These are phyloP conservation scores for Deinandra increscens DNA, from an alignment of 129 eudicot species.

Conservation along the genomic window DNA sequence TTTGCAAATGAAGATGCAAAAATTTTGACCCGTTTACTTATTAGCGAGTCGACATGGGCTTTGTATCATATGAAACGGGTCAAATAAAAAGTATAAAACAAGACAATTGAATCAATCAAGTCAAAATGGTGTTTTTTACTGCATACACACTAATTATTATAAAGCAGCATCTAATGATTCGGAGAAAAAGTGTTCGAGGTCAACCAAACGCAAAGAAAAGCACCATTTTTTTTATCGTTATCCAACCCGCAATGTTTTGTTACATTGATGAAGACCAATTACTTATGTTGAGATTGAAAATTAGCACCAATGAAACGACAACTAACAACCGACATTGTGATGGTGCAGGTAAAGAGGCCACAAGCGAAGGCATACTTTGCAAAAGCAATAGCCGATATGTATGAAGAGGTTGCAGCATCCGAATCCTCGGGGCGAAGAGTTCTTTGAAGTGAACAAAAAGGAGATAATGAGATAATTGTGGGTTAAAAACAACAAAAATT, in stretches of 20 bases:
- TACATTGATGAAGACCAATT: too few species aligned
- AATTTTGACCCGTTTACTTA: not conserved
- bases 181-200: not conserved
- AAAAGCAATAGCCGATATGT: conserved; percentile 61
- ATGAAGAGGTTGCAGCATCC: conserved; percentile 51
- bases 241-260: too few species aligned
- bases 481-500: not conserved
- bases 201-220: too few species aligned
- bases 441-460: conserved; percentile 19
- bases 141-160: not conserved
- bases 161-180: not conserved
- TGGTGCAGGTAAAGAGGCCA: conserved; percentile 62
- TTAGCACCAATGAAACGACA: not conserved
- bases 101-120: not conserved
- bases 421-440: conserved; percentile 39
- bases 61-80: not conserved
- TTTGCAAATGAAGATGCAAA: not conserved
- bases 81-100: not conserved
- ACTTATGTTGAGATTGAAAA: not conserved
- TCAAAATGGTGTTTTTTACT: too few species aligned
- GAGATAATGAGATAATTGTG: not conserved
- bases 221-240: too few species aligned
- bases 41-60: not conserved
- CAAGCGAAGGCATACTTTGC: conserved; percentile 75
- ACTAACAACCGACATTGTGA: not conserved